Conservation (phyloP, 202 grass and related monocot species). For the Musa balbisiana region DNA sequence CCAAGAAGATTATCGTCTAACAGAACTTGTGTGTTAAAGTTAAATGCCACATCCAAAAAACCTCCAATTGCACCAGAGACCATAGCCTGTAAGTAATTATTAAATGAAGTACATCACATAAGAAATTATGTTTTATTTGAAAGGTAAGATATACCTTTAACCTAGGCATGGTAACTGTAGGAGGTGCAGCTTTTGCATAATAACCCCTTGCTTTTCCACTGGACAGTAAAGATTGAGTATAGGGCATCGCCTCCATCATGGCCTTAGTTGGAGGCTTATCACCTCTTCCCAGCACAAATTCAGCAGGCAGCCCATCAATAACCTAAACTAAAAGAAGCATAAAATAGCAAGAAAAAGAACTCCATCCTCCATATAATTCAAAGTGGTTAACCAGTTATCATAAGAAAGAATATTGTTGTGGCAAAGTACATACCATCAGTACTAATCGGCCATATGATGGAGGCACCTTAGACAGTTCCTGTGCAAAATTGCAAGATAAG, state of each 20-base stretch:
- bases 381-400: background rate
- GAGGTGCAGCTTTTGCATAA: constrained; percentile 94
- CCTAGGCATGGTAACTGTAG: constrained; percentile 83
- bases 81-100: constrained; percentile 54
- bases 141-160: constrained; percentile 53
- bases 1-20: constrained; percentile 93
- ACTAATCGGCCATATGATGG: constrained; percentile 61
- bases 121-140: background rate
- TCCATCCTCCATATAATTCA: background rate
- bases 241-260: constrained; percentile 73
- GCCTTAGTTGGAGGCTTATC: constrained; percentile 46
- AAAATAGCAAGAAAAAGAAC: constrained; percentile 29
- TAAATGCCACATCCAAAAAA: constrained; percentile 92
- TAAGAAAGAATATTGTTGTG: background rate
- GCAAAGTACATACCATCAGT: constrained; percentile 61
- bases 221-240: constrained; percentile 70
- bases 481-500: constrained; percentile 7
- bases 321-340: constrained; percentile 56
- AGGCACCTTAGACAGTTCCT: constrained; percentile 61
- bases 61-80: constrained; percentile 90
- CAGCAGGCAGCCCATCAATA: constrained; percentile 86
- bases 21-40: constrained; percentile 91
- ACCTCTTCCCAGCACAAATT: constrained; percentile 75
- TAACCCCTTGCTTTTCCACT: constrained; percentile 56
- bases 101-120: constrained; percentile 6